Evolutionary conservation across 2,329 filamentous ascomycete species (phyloP), one percentile per base, ranked within the genome.

Genomic region (Microcyclosporella mali): DNA sequence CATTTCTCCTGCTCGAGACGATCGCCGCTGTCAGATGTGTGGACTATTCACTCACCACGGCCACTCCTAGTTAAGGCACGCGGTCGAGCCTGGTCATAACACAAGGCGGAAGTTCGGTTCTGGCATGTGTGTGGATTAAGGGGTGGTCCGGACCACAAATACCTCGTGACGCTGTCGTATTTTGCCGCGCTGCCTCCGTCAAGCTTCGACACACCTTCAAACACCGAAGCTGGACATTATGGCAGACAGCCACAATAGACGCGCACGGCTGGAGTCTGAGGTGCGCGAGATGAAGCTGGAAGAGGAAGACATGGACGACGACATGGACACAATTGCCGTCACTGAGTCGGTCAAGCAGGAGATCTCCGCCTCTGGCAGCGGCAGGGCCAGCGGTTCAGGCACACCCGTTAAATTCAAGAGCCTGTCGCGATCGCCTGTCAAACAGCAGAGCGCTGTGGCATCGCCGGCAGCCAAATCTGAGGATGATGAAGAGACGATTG

Each of bases 401-500:
- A 57, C 59, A 18, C 52, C 58, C 9, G 45, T 37, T 19, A 40
- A 33, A 18, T 35, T 18, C 29, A 56, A 54, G 44, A 51, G 45
- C 19, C 38, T 40, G 17, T 60, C 57, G 21, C 52, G 50, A 28
- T 61, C 57, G 37, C 57, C 56, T 8, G 33, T 46, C 19, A 61
- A 60, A 41, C 33, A 29, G 10, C 31, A 48, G 21, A 57, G 56
- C 21, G 56, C 59, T 11, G 52, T 57, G 21, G 52, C 61, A n/a
- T 67, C 68, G 6, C 63, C 69, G 11, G 58, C 61, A 6, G 48
- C 56, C 39, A 65, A 63, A 39, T 60, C 59, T 41, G 21, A 25
- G 21, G 66, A 71, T 43, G 57, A 69, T 28, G 73, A 78, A 58
- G 74, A 79, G 55, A 70, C 70, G 31, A 66, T 82, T 39, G 74